These are phyloP conservation scores for Shiraia bambusicola DNA, from an alignment of 2,329 filamentous ascomycete genomes.

Conservation along the genomic window DNA sequence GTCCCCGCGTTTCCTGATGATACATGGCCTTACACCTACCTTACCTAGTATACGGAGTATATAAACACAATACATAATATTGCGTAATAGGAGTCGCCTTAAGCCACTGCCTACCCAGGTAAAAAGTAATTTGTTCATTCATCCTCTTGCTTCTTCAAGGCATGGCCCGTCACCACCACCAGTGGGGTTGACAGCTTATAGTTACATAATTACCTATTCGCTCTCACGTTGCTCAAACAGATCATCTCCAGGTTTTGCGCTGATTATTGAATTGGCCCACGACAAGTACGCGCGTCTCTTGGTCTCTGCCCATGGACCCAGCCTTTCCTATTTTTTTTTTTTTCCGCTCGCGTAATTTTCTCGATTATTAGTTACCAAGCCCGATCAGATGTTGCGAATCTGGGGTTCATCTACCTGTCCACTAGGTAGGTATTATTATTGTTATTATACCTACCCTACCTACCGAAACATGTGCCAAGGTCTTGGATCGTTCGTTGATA, in stretches of 20 bases:
- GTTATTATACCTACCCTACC: conserved; percentile 1
- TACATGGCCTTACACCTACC: no score
- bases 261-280: not conserved
- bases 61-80: no score
- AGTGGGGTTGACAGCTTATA: not conserved
- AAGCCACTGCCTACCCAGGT: no score
- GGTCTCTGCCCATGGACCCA: conserved; percentile 7
- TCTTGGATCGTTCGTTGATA: not conserved
- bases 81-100: no score
- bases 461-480: conserved; percentile 1
- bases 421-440: conserved; percentile 3
- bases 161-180: conserved; percentile 1
- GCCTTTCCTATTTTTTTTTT: conserved; percentile 4
- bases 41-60: no score
- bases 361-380: not conserved
- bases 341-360: conserved; percentile 5
- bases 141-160: no score
- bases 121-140: no score
- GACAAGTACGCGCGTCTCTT: not conserved
- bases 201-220: no score
- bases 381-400: not conserved
- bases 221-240: not conserved
- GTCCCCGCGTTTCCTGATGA: no score
- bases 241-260: not conserved
- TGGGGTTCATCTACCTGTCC: not conserved